These are phyloP conservation scores for Protomyces pachydermus DNA, from an alignment of 1,139 yeast genomes.

Conservation along the genomic window DNA sequence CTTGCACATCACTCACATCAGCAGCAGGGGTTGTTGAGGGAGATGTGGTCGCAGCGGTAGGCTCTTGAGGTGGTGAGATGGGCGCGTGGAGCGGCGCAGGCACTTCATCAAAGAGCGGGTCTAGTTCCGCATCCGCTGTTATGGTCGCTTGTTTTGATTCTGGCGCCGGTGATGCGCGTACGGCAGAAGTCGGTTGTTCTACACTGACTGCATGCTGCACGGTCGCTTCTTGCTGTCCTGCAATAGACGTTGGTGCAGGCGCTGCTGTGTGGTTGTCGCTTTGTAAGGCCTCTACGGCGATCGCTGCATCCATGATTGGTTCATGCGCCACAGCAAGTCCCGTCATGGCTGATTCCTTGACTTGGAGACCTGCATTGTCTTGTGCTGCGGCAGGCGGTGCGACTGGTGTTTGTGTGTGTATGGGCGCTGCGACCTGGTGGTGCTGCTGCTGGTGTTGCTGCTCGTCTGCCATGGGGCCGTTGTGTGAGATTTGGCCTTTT, in stretches of 20 bases:
- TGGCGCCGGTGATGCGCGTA: slow-evolving; percentile 5
- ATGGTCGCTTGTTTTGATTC: background rate
- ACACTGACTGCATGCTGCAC: slow-evolving; percentile 12
- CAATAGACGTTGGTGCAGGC: background rate
- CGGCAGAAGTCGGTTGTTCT: slow-evolving; percentile 10
- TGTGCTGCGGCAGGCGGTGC: background rate
- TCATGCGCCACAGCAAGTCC: slow-evolving; percentile 15
- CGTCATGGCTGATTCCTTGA: background rate
- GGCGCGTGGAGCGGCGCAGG: slow-evolving; percentile 2
- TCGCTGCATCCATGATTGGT: slow-evolving; percentile 15
- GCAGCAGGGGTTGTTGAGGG: background rate
- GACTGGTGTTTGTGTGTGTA: background rate
- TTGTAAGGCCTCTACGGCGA: background rate
- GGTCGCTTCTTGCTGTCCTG: slow-evolving; percentile 1
- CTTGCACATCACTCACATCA: background rate
- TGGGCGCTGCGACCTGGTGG: background rate
- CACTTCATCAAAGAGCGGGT: slow-evolving; percentile 2
- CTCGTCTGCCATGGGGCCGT: too few species aligned
- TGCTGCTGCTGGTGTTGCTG: background rate
- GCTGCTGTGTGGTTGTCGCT: background rate
- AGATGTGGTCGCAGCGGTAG: background rate
- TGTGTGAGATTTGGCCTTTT: background rate
- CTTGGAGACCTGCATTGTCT: background rate
- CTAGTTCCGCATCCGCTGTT: background rate
- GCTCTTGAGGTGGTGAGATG: slow-evolving; percentile 2